Conservation (phyloP, 352 stramenopile genomes). For the Pythium grandisporangium region DNA sequence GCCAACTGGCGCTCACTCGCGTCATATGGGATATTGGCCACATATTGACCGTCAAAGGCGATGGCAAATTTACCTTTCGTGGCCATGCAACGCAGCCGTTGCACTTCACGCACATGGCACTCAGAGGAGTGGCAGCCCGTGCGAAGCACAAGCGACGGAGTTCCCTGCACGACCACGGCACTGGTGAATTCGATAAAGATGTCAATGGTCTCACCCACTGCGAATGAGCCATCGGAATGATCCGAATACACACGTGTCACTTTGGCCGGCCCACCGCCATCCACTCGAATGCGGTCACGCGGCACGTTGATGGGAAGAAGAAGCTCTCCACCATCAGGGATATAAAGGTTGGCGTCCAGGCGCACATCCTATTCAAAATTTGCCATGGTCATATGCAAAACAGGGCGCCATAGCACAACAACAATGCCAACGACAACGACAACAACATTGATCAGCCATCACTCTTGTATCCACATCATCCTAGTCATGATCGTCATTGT, state of each 20-base stretch:
- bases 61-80: conserved; percentile 60
- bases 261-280: conserved; percentile 44
- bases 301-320: conserved; percentile 58
- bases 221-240: conserved; percentile 30
- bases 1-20: conserved; percentile 30
- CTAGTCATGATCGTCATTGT: not conserved
- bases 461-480: not conserved
- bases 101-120: conserved; percentile 52
- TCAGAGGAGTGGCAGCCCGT: conserved; percentile 40
- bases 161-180: conserved; percentile 41
- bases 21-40: conserved; percentile 63
- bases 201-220: conserved; percentile 48
- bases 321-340: conserved; percentile 61
- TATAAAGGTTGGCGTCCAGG: conserved; percentile 59
- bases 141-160: conserved; percentile 32
- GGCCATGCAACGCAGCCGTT: conserved; percentile 46
- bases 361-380: conserved; percentile 31
- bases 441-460: not conserved
- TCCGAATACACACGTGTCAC: conserved; percentile 52
- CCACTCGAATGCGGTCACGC: conserved; percentile 34
- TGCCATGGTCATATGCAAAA: no score
- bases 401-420: no score
- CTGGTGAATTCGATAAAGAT: conserved; percentile 70
- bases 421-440: no score
- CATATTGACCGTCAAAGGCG: conserved; percentile 35